These are phyloP conservation scores for Cornus suecica DNA, from an alignment of 148 eudicot species.

Conservation along the genomic window DNA sequence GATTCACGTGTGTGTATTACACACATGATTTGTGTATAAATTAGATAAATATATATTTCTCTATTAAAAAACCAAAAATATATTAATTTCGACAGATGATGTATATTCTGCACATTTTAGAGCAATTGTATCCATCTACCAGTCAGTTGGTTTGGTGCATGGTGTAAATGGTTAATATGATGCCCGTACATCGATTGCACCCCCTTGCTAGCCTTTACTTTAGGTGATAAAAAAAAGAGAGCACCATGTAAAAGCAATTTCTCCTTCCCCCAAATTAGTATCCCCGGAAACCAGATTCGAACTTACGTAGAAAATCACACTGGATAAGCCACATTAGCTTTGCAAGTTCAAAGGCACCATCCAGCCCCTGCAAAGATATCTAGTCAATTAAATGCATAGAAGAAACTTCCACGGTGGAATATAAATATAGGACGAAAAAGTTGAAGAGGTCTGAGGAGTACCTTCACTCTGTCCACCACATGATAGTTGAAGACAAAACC, in stretches of 20 bases:
- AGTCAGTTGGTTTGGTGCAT: no score
- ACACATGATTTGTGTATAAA: no score
- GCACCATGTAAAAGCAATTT: not conserved
- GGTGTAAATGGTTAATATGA: no score
- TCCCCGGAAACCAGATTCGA: not conserved
- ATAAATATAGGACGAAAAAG: not conserved
- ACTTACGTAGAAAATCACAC: constrained; percentile 96
- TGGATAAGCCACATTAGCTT: constrained; percentile 97
- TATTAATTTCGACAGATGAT: not conserved
- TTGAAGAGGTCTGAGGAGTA: constrained; percentile 22
- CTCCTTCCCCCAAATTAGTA: not conserved
- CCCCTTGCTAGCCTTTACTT: no score
- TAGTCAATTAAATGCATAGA: constrained; percentile 1
- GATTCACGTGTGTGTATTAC: no score
- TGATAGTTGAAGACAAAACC: constrained; percentile 14
- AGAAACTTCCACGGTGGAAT: not conserved
- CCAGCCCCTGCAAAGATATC: constrained; percentile 61
- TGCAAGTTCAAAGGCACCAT: constrained; percentile 95
- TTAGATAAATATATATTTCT: no score
- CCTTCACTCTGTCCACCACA: constrained; percentile 73
- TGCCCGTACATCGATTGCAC: no score
- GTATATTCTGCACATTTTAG: not conserved
- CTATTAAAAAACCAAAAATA: not conserved
- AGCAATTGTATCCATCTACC: not conserved
- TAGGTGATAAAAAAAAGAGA: no score